These are phyloP conservation scores for Primulina tabacum DNA, from an alignment of 257 asterid species.

Conservation along the genomic window DNA sequence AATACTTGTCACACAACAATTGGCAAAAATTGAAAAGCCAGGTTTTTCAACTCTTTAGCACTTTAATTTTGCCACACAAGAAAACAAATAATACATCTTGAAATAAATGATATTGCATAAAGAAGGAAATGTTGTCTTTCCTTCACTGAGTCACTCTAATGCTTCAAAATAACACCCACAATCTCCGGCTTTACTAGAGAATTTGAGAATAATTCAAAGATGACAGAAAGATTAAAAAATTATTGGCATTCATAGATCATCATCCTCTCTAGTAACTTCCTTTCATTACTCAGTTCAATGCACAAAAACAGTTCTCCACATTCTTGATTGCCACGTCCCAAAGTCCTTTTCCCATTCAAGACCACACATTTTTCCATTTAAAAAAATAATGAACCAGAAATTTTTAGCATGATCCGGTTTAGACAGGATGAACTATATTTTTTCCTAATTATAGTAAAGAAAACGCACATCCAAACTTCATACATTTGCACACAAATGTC, in stretches of 20 bases:
- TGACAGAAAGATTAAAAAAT: background rate
- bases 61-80: background rate
- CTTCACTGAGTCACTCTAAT: background rate
- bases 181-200: background rate
- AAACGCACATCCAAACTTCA: slow-evolving; percentile 2
- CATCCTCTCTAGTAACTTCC: background rate
- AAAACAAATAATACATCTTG: background rate
- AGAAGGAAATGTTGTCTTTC: background rate
- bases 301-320: background rate
- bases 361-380: slow-evolving; percentile 7
- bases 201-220: slow-evolving; percentile 7
- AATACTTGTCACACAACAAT: slow-evolving; percentile 8
- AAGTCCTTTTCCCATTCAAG: background rate
- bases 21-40: slow-evolving; percentile 3
- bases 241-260: background rate
- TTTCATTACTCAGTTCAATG: background rate
- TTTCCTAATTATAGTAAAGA: background rate
- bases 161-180: background rate
- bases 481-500: slow-evolving; percentile 17
- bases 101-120: background rate
- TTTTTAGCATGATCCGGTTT: background rate
- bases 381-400: background rate
- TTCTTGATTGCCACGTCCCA: background rate
- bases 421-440: background rate
- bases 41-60: background rate